Conservation (phyloP, 2,329 filamentous ascomycete species). For the Calycina herbarum region DNA sequence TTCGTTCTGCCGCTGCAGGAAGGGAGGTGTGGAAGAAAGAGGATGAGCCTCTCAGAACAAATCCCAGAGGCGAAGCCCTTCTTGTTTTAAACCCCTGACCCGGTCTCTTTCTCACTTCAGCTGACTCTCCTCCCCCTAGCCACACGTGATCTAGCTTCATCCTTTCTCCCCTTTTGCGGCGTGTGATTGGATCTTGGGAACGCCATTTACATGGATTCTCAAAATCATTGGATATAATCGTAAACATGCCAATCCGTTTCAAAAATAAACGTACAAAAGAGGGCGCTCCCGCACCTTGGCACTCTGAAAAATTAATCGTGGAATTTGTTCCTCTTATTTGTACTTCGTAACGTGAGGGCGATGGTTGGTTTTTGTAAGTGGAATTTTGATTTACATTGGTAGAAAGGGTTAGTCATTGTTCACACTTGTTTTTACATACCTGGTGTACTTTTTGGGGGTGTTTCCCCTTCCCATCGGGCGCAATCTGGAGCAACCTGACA, state of each 20-base stretch:
- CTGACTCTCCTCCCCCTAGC: background rate
- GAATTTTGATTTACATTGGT: background rate
- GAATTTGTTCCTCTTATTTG: background rate
- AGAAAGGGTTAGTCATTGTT: background rate
- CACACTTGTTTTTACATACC: background rate
- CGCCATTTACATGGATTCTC: background rate
- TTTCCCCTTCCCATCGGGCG: too few species aligned
- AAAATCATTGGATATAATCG: background rate
- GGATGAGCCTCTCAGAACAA: background rate
- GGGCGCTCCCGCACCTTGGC: background rate
- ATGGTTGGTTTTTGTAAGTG: background rate
- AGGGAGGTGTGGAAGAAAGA: background rate
- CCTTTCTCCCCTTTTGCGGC: too few species aligned
- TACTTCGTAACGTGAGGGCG: background rate
- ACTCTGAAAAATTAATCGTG: background rate
- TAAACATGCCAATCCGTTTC: background rate
- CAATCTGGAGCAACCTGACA: too few species aligned
- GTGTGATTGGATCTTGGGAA: background rate
- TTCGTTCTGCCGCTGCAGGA: background rate
- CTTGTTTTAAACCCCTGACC: background rate
- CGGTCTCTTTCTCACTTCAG: background rate
- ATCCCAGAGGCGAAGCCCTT: conserved; percentile 3
- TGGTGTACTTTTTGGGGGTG: background rate
- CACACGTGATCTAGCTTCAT: background rate
- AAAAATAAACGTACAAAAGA: background rate